A percentile compares a stretch with the other conserved stretches of the same genome.
These are phyloP conservation scores for Rosellinia necatrix DNA, from an alignment of 2,329 filamentous ascomycete species.

Conservation along the genomic window DNA sequence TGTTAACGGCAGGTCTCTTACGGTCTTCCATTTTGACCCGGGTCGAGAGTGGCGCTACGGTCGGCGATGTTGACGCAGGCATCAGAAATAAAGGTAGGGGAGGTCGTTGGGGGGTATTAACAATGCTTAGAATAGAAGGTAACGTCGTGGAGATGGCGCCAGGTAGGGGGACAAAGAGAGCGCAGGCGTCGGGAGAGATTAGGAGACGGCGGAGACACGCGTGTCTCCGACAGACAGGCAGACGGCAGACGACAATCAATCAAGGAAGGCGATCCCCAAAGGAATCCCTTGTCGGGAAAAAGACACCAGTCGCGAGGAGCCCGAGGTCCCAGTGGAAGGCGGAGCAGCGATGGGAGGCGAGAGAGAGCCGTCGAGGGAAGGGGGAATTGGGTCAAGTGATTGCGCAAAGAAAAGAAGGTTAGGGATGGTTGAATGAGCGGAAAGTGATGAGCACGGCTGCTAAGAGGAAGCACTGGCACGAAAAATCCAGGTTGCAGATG, in stretches of 20 bases:
- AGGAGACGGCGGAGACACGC: conserved; percentile 23
- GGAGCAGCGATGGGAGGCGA: conserved; percentile 2
- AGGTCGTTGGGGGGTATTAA: conserved; percentile 30
- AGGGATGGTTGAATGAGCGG: conserved; percentile 12
- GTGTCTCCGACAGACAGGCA: conserved; percentile 19
- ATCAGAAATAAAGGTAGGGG: conserved; percentile 67
- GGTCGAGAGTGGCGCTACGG: conserved; percentile 75
- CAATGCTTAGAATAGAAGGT: conserved; percentile 12
- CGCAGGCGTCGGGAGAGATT: conserved; percentile 17
- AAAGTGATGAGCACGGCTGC: conserved; percentile 21
- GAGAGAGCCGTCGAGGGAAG: not conserved
- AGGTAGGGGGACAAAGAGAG: conserved; percentile 21
- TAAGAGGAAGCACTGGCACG: conserved; percentile 27
- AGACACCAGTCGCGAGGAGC: conserved; percentile 13
- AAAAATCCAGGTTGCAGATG: conserved; percentile 31
- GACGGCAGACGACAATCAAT: conserved; percentile 15
- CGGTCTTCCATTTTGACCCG: conserved; percentile 98
- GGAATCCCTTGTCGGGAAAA: conserved; percentile 23
- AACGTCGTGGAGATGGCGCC: conserved; percentile 13
- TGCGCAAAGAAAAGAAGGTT: conserved; percentile 8
- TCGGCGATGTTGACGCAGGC: conserved; percentile 79
- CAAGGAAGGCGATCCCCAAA: conserved; percentile 25
- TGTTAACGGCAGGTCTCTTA: conserved; percentile 87
- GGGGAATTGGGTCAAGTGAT: conserved; percentile 16
- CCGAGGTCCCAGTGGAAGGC: not conserved